Evolutionary conservation across 192 early-diverging fungal genomes (phyloP).

Genomic region (Podila horticola): DNA sequence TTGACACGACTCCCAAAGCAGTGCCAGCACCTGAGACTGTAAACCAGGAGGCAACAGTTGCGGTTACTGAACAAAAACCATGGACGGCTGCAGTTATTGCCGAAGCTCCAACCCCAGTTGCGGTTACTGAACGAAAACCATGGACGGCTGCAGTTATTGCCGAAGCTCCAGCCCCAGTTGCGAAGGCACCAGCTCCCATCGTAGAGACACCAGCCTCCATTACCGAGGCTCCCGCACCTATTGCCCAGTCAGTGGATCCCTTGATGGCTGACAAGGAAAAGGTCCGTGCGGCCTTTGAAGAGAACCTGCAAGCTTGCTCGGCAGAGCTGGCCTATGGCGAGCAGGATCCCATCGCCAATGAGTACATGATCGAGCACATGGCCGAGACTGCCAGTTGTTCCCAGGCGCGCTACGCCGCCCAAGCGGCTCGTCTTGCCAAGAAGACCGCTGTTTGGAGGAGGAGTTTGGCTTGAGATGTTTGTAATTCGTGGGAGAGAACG

Average conservation of each 20-base stretch:
- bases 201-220: neutral
- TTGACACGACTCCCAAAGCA: neutral
- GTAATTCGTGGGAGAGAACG: too few species aligned
- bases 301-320: slow-evolving; percentile 20
- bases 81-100: neutral
- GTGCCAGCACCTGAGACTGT: slow-evolving; percentile 1
- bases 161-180: neutral
- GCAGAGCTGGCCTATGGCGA: slow-evolving; percentile 15
- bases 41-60: neutral
- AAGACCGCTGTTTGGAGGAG: too few species aligned
- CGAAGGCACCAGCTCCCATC: neutral
- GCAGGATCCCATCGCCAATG: slow-evolving; percentile 27
- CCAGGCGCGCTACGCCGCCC: slow-evolving; percentile 9
- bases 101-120: neutral
- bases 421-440: slow-evolving; percentile 4
- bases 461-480: too few species aligned
- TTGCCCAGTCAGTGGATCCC: neutral
- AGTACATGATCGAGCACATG: slow-evolving; percentile 25
- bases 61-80: neutral
- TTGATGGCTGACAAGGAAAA: slow-evolving; percentile 17
- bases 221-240: neutral
- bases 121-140: neutral
- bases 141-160: neutral
- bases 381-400: slow-evolving; percentile 9
- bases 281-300: slow-evolving; percentile 22